Evolutionary conservation across 768 basidiomycete species (phyloP).

Genomic region (Clitopilus passeckerianus): DNA sequence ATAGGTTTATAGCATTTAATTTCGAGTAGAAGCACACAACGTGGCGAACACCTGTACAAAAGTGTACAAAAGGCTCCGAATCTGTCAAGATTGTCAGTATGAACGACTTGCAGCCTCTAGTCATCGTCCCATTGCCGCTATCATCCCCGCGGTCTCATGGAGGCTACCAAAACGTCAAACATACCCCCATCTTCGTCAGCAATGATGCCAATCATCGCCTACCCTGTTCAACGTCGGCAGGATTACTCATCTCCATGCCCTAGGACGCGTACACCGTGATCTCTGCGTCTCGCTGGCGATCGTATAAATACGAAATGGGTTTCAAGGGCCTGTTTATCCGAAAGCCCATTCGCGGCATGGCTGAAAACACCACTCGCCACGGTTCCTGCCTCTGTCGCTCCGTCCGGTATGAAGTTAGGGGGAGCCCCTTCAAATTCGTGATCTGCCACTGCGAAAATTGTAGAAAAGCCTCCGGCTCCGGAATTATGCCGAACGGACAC

Average conservation of each 20-base stretch:
- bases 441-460: conserved; percentile 39
- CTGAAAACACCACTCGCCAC: conserved; percentile 5
- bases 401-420: conserved; percentile 28
- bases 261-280: not conserved
- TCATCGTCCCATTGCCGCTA: not conserved
- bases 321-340: not conserved
- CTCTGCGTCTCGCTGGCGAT: not conserved
- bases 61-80: no score
- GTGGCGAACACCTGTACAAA: no score
- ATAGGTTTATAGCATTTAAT: not conserved
- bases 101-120: not conserved
- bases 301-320: not conserved
- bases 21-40: no score
- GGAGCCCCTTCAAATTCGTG: conserved; percentile 29
- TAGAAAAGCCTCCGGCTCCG: conserved; percentile 36
- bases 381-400: conserved; percentile 35
- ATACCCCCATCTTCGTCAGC: not conserved
- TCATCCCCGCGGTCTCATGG: not conserved
- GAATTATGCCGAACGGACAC: conserved; percentile 33
- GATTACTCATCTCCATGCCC: not conserved
- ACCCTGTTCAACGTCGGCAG: not conserved
- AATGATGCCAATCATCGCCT: not conserved
- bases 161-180: not conserved
- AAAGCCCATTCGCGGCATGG: not conserved
- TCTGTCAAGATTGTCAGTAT: no score